Evolutionary conservation across 2,329 filamentous ascomycete genomes (phyloP).

Genomic region (Penicillium paneum): DNA sequence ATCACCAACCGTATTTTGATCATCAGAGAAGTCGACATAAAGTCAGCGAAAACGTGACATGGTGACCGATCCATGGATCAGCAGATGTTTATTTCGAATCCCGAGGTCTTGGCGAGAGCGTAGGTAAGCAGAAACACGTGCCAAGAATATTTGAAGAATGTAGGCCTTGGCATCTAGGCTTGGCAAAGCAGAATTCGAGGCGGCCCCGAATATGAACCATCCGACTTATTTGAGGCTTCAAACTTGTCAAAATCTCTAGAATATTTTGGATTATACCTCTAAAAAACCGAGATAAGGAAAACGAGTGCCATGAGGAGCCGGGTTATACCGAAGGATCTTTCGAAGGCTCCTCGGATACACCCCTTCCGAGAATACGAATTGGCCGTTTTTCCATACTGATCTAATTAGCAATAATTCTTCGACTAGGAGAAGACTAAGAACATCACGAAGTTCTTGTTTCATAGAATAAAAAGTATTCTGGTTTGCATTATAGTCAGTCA

Average conservation of each 20-base stretch:
- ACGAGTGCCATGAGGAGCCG: no score
- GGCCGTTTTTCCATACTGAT: conserved; percentile 89
- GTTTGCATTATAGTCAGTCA: neutral
- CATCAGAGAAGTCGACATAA: neutral
- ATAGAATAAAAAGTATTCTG: neutral
- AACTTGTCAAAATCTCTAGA: neutral
- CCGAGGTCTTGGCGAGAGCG: neutral
- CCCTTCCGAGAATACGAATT: no score
- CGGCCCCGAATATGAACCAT: neutral
- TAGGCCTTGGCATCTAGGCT: neutral
- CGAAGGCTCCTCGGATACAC: neutral
- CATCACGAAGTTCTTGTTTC: neutral
- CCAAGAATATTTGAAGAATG: conserved; percentile 11
- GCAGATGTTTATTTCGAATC: neutral
- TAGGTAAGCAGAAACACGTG: neutral
- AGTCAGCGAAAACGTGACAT: neutral
- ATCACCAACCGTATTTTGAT: no score
- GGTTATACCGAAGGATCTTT: neutral
- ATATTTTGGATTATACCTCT: neutral
- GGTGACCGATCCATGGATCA: neutral
- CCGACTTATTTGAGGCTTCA: neutral
- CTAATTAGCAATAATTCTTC: conserved; percentile 47
- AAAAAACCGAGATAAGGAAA: no score
- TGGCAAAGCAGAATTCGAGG: conserved; percentile 2
- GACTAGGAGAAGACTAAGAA: neutral